phyloP scores from a whole-genome alignment of 257 asterid species.

The Ehretia macrophylla region DNA sequence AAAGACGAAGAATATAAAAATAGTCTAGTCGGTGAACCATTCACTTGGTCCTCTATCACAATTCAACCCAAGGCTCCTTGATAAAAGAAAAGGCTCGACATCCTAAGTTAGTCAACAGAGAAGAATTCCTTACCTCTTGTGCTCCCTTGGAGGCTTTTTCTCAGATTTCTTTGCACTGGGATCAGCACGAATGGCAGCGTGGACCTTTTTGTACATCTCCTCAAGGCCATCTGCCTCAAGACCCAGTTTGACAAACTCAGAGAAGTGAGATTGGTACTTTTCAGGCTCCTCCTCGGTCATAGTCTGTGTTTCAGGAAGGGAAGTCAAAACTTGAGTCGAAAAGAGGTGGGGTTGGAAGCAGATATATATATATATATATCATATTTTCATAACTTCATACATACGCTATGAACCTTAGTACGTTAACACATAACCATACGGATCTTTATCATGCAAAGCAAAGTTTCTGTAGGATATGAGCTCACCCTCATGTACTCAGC shows the following conservation, averaged over 20 bases:
- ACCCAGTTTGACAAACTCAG: slow-evolving; percentile 49
- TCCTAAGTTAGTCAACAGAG: too few relatives aligned
- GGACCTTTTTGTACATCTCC: slow-evolving; percentile 73
- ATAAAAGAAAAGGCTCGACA: too few relatives aligned
- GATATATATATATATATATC: too few relatives aligned
- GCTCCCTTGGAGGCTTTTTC: slow-evolving; percentile 43
- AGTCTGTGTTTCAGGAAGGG: slow-evolving; percentile 26
- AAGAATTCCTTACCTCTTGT: slow-evolving; percentile 39
- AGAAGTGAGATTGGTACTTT: slow-evolving; percentile 64
- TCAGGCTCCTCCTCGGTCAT: slow-evolving; percentile 76
- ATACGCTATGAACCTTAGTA: too few relatives aligned
- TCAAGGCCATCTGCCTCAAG: slow-evolving; percentile 59
- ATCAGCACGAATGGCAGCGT: slow-evolving; percentile 59
- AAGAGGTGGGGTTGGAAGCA: too few relatives aligned
- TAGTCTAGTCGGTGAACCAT: too few relatives aligned
- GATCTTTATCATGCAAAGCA: background rate
- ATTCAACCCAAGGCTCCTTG: too few relatives aligned
- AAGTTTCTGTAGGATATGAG: background rate
- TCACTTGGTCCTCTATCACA: too few relatives aligned
- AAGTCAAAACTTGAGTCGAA: background rate
- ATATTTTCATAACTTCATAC: too few relatives aligned
- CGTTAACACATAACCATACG: too few relatives aligned
- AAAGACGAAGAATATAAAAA: too few relatives aligned
- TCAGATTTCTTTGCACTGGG: slow-evolving; percentile 39
- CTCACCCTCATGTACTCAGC: slow-evolving; percentile 75